Conservation (phyloP, 331 rosid species). For the Prunus yedoensis region DNA sequence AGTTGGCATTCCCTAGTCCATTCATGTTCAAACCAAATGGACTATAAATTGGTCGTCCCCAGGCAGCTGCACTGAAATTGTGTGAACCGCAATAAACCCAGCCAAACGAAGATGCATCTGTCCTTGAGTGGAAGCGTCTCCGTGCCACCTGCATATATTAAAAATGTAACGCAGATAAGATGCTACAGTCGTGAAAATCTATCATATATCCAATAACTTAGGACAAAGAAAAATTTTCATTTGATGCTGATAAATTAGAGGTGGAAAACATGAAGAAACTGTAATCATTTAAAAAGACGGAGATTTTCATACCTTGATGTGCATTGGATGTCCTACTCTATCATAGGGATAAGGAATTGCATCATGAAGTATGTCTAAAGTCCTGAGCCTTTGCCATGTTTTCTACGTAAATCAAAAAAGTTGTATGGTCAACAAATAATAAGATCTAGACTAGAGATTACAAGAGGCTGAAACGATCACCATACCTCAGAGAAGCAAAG, state of each 20-base stretch:
- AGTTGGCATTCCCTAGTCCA: constrained; percentile 28
- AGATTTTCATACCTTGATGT: constrained; percentile 54
- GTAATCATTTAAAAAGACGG: constrained; percentile 9
- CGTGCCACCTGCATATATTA: constrained; percentile 49
- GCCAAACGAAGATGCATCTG: constrained; percentile 49
- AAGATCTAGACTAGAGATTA: neutral
- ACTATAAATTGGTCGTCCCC: constrained; percentile 65
- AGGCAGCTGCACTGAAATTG: constrained; percentile 88
- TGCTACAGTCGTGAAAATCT: neutral
- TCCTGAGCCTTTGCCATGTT: constrained; percentile 75
- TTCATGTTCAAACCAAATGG: constrained; percentile 38
- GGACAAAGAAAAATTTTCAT: neutral
- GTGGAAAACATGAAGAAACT: neutral
- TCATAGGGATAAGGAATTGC: constrained; percentile 62
- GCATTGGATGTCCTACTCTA: constrained; percentile 81
- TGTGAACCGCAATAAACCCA: constrained; percentile 89
- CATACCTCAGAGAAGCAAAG: constrained; percentile 83
- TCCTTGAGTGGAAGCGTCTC: constrained; percentile 58
- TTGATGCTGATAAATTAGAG: no score
- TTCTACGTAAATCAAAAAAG: constrained; percentile 44
- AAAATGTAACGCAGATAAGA: neutral
- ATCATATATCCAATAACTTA: neutral
- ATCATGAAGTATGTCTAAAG: constrained; percentile 62
- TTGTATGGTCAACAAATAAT: neutral
- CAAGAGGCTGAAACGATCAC: constrained; percentile 1